Percentiles rank a stretch among this genome's conserved stretches.
These are phyloP conservation scores for Microdochium bolleyi DNA, from an alignment of 2,329 filamentous ascomycete genomes.

Conservation along the genomic window DNA sequence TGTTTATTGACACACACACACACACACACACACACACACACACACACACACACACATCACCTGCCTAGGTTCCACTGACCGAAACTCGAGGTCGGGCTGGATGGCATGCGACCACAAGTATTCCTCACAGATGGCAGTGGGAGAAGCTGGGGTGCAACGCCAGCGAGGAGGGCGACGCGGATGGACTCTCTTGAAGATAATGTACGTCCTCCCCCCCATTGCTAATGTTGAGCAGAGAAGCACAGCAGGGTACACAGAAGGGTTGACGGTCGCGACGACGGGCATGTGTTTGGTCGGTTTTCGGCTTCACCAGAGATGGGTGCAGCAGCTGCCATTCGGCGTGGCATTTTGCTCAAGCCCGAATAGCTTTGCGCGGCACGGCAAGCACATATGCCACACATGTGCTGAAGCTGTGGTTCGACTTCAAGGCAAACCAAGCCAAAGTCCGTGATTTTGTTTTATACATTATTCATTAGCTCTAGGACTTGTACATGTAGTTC, in stretches of 20 bases:
- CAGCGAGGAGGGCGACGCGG: slow-evolving; percentile 1
- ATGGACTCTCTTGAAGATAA: neutral
- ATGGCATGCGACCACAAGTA: neutral
- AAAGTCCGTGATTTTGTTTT: too few species aligned
- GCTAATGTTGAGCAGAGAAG: slow-evolving; percentile 1
- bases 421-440: too few species aligned
- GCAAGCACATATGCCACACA: too few species aligned
- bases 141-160: slow-evolving; percentile 1
- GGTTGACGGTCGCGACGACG: neutral
- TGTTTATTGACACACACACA: too few species aligned
- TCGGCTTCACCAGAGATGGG: slow-evolving; percentile 1
- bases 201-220: slow-evolving; percentile 1
- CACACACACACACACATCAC: neutral
- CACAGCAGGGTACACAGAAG: neutral
- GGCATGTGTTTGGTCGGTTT: neutral
- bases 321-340: too few species aligned
- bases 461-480: too few species aligned
- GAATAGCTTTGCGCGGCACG: too few species aligned
- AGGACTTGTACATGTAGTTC: too few species aligned
- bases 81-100: neutral
- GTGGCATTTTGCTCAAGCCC: too few species aligned
- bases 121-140: neutral
- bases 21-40: neutral
- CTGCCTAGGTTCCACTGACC: slow-evolving; percentile 1
- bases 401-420: too few species aligned